Conservation (phyloP, 108 stramenopile species). For the Pseudonitzschia delicatissima region DNA sequence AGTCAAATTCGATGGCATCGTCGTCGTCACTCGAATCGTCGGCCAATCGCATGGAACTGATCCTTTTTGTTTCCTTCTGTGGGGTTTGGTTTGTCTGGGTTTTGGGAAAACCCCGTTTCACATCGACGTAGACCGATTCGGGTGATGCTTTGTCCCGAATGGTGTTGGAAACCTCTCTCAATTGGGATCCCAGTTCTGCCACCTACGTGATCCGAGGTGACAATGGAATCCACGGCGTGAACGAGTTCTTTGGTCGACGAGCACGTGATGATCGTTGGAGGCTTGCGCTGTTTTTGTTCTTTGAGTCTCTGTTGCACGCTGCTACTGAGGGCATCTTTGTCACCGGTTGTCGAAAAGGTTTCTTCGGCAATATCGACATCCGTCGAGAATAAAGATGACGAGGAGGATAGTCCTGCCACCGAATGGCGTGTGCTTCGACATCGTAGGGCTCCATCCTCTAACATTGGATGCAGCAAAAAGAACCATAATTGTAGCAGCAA, state of each 20-base stretch:
- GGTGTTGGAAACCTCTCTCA: constrained; percentile 37
- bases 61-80: constrained; percentile 10
- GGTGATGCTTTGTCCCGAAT: constrained; percentile 24
- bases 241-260: constrained; percentile 25
- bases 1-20: constrained; percentile 17
- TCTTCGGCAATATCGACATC: no score
- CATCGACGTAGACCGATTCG: constrained; percentile 33
- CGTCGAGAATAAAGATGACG: no score
- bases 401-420: no score
- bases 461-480: no score
- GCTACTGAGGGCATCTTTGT: no score
- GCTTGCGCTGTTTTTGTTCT: neutral
- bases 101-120: constrained; percentile 46
- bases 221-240: constrained; percentile 11
- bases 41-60: constrained; percentile 34
- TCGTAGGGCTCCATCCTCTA: no score
- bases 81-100: neutral
- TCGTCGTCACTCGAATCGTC: neutral
- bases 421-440: no score
- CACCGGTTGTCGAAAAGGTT: no score
- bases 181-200: constrained; percentile 48
- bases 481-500: no score
- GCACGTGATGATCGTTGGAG: constrained; percentile 20
- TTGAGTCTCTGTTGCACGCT: neutral
- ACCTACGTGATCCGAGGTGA: constrained; percentile 16